phyloP scores from a whole-genome alignment of 805 yeast genomes.

The Candida berthetii region DNA sequence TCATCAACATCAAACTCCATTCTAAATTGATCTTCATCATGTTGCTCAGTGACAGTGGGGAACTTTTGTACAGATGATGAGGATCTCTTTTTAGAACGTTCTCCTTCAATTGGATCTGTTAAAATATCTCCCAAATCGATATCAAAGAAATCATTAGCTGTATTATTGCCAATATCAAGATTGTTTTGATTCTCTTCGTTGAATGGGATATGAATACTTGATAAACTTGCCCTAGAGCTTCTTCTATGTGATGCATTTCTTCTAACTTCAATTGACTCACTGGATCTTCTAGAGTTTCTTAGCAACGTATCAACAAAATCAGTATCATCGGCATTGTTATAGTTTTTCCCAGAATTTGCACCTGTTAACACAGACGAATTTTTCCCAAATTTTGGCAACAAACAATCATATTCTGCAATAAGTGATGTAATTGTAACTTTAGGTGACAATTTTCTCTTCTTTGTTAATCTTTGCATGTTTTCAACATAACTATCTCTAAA shows the following conservation, averaged over 20 bases:
- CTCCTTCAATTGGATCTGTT: constrained; percentile 1
- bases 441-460: constrained; percentile 1
- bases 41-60: constrained; percentile 7
- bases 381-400: neutral
- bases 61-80: constrained; percentile 10
- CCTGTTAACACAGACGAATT: neutral
- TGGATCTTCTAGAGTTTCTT: constrained; percentile 16
- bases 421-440: neutral
- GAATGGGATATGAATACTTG: constrained; percentile 11
- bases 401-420: neutral
- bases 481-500: constrained; percentile 17
- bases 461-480: constrained; percentile 5
- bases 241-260: constrained; percentile 20
- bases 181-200: neutral
- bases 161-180: neutral
- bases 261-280: constrained; percentile 16
- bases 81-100: constrained; percentile 10
- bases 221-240: constrained; percentile 15
- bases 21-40: constrained; percentile 6
- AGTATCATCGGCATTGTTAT: constrained; percentile 1
- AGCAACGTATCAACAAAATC: constrained; percentile 19
- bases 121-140: constrained; percentile 7
- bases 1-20: constrained; percentile 6
- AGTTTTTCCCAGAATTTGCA: neutral
- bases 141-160: constrained; percentile 5